Conservation (phyloP, 768 basidiomycete species). For the Agaricus blazei region DNA sequence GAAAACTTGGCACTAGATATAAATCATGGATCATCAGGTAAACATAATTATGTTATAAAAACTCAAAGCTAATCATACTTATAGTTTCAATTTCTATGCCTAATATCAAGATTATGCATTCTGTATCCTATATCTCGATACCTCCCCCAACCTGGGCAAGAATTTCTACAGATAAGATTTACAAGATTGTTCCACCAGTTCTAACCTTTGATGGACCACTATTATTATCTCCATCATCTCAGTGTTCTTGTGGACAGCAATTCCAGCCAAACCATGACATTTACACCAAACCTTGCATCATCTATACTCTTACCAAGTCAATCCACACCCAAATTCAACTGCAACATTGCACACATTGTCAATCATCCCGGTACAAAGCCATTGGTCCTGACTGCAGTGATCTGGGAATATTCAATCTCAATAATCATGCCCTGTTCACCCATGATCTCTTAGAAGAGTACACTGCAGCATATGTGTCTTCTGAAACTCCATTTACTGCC, state of each 20-base stretch:
- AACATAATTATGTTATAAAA: background rate
- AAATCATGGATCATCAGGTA: background rate
- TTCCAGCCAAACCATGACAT: background rate
- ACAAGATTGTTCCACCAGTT: background rate
- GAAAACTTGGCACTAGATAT: background rate
- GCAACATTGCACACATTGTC: slow-evolving; percentile 14
- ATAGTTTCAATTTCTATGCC: background rate
- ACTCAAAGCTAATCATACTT: background rate
- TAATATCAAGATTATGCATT: background rate
- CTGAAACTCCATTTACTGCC: slow-evolving; percentile 30
- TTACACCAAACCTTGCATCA: slow-evolving; percentile 1
- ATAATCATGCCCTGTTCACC: slow-evolving; percentile 24
- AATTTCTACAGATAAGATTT: background rate
- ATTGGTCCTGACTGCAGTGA: slow-evolving; percentile 25
- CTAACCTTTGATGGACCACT: background rate
- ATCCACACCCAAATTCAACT: slow-evolving; percentile 9
- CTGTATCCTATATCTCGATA: background rate
- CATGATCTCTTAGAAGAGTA: slow-evolving; percentile 31
- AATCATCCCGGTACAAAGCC: slow-evolving; percentile 6
- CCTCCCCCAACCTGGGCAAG: background rate
- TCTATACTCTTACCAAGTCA: slow-evolving; percentile 11
- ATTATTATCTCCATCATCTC: background rate
- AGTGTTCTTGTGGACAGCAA: background rate
- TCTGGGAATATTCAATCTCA: slow-evolving; percentile 28
- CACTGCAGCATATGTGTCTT: slow-evolving; percentile 23